Base-by-base conservation (phyloP, 106 monocot species). In the Allium cepa region DNA sequence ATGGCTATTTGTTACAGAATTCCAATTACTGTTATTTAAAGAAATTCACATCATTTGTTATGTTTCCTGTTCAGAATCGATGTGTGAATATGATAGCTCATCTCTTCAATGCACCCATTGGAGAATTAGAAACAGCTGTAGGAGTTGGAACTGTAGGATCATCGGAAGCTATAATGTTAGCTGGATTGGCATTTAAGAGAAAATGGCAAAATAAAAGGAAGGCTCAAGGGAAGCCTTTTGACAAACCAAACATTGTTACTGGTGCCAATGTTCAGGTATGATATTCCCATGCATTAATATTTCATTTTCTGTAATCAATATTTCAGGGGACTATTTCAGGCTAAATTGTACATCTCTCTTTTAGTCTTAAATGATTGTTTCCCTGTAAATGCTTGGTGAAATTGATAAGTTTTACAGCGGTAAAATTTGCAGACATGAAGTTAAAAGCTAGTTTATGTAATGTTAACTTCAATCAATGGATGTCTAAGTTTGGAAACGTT, bases 261-360 rank as follows among this genome's bases (percentile, higher is more conserved):
- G 92, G 87, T 65, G 92, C 92, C 49, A 92, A 92, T 78, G 82
- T 87, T 72, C 93, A 93, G 83, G 93, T 84, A 75, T 76, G 77
- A 15, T 49, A 36, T 36, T 36, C 36, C 36, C 36, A 36, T 36
- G 5, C 5, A 36, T 36, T 36, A 36, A 5, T 36, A 36, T 36
- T 5, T 36, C 36, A 36, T 36, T 36, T 36, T 36, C 36, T 36
- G 36, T 2, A 3, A 36, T 5, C 36, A 36, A 36, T 36, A 36
- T 36, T 36, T 36, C 5, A 5, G 36, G 36, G n/a, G n/a, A n/a
- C n/a, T n/a, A n/a, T n/a, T n/a, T 36, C 5, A 5, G 36, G 36
- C 36, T 2, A 36, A 36, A 36, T 36, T 36, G 36, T 36, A 36
- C 36, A 36, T 4, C 5, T 36, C 36, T 5, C 36, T 36, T 36